Conservation (phyloP, 1,284 basidiomycete species). For the Thecaphora thlaspeos region DNA sequence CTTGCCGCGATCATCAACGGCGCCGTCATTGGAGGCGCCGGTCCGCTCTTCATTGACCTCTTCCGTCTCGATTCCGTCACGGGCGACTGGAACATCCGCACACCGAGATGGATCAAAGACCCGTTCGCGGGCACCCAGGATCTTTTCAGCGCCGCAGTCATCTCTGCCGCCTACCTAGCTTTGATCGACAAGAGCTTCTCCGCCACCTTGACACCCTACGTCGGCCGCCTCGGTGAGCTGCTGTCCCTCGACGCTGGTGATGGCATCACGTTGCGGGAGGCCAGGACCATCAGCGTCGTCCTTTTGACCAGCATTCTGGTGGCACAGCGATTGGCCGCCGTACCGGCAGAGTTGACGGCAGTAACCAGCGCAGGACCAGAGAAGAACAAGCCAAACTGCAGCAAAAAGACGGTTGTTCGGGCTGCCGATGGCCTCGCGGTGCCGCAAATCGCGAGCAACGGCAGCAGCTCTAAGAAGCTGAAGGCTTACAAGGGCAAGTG, state of each 20-base stretch:
- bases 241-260: neutral
- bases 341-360: neutral
- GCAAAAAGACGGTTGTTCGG: no score
- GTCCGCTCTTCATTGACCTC: constrained; percentile 39
- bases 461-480: no score
- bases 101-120: constrained; percentile 31
- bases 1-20: constrained; percentile 37
- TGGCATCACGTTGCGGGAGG: constrained; percentile 8
- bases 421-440: no score
- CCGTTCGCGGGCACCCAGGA: constrained; percentile 31
- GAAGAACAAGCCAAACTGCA: no score
- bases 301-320: neutral
- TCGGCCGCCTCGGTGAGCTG: neutral
- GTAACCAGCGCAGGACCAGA: no score
- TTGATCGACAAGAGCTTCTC: constrained; percentile 5
- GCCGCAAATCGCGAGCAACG: no score
- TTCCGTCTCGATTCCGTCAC: constrained; percentile 38
- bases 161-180: constrained; percentile 14
- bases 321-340: neutral
- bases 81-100: constrained; percentile 35
- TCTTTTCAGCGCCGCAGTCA: constrained; percentile 19
- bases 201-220: neutral
- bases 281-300: constrained; percentile 5
- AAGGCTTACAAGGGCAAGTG: no score
- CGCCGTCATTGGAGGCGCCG: constrained; percentile 37